These are phyloP conservation scores for Sporothrix inflata DNA, from an alignment of 2,329 filamentous ascomycete genomes.

Conservation along the genomic window DNA sequence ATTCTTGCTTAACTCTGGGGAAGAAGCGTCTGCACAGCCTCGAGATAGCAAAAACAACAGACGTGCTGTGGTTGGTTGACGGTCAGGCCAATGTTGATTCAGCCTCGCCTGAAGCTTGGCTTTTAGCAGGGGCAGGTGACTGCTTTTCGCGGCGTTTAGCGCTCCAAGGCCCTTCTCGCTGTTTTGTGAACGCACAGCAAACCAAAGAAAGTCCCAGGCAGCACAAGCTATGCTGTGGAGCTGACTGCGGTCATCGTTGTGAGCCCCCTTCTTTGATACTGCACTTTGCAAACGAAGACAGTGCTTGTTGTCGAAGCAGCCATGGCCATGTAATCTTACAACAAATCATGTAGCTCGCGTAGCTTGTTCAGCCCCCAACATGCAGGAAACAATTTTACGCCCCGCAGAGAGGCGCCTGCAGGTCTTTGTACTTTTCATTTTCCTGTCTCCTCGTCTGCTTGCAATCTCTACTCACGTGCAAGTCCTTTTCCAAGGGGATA, in stretches of 20 bases:
- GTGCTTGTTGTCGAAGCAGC: no score
- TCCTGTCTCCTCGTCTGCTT: background rate
- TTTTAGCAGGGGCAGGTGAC: background rate
- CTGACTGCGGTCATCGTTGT: no score
- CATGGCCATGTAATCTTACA: no score
- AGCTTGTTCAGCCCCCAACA: no score
- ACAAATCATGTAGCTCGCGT: no score
- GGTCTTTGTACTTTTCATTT: background rate
- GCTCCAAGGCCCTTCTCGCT: no score
- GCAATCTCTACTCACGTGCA: background rate
- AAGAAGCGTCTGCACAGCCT: constrained; percentile 13
- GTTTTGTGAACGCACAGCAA: background rate
- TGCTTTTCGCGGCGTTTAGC: background rate
- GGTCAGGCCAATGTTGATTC: background rate
- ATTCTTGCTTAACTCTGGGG: no score
- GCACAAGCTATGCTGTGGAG: no score
- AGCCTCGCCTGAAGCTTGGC: constrained; percentile 14
- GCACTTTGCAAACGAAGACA: no score
- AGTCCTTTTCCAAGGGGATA: background rate
- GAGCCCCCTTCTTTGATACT: no score
- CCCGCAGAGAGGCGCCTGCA: background rate
- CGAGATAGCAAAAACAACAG: background rate
- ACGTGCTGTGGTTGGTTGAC: background rate
- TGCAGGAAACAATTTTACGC: background rate
- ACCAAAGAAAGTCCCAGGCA: no score